These are phyloP conservation scores for Carex scoparia DNA, from an alignment of 176 grass and related monocot species.

Conservation along the genomic window DNA sequence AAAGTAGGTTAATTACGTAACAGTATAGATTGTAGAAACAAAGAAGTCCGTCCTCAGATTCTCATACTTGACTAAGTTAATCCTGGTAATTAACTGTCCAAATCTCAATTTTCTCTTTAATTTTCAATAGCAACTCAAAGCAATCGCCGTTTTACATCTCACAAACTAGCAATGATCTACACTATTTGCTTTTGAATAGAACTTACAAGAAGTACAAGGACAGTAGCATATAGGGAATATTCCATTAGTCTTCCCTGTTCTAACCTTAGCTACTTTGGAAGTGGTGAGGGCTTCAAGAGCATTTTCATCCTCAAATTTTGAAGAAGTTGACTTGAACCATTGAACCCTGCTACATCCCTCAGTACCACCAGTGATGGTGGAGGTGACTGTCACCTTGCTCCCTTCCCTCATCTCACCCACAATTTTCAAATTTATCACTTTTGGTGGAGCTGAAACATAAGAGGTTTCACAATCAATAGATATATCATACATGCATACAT, in stretches of 20 bases:
- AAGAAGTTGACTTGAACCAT: conserved; percentile 78
- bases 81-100: background rate
- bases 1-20: background rate
- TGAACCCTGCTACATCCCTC: conserved; percentile 85
- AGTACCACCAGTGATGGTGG: conserved; percentile 67
- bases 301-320: conserved; percentile 53
- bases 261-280: conserved; percentile 87
- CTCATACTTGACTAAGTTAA: background rate
- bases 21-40: conserved; percentile 9
- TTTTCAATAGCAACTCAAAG: background rate
- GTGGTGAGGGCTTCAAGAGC: conserved; percentile 66
- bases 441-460: conserved; percentile 74
- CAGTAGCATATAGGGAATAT: background rate
- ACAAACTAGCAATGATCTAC: conserved; percentile 12
- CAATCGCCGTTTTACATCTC: conserved; percentile 18
- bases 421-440: conserved; percentile 74
- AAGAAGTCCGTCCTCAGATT: conserved; percentile 4
- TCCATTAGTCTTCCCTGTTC: background rate
- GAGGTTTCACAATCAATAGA: conserved; percentile 17
- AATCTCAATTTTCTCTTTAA: background rate
- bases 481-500: background rate
- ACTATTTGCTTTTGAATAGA: background rate
- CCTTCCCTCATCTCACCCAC: conserved; percentile 79
- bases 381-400: conserved; percentile 66
- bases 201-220: conserved; percentile 17